phyloP scores from a whole-genome alignment of 2,329 filamentous ascomycete genomes.

The Xylaria sp. region DNA sequence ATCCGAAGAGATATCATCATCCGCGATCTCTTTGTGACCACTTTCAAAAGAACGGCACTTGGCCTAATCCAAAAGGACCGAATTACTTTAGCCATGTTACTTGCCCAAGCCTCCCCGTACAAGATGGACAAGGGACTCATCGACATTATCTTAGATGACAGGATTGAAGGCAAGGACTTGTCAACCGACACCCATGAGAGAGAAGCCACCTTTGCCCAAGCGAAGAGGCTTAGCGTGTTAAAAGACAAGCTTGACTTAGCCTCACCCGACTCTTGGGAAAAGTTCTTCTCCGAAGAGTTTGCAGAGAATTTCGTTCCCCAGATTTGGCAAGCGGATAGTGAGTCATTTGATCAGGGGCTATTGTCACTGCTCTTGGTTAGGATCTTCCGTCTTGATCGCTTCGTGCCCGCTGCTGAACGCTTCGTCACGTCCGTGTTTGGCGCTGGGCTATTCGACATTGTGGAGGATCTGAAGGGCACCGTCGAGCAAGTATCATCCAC shows the following conservation, averaged over 20 bases:
- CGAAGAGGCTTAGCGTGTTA: slow-evolving; percentile 73
- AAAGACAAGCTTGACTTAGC: slow-evolving; percentile 73
- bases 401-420: slow-evolving; percentile 90
- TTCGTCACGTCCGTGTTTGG: slow-evolving; percentile 90
- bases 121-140: slow-evolving; percentile 91
- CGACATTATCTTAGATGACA: slow-evolving; percentile 82
- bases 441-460: slow-evolving; percentile 77
- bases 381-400: slow-evolving; percentile 91
- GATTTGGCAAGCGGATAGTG: slow-evolving; percentile 70
- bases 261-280: slow-evolving; percentile 71
- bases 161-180: slow-evolving; percentile 76
- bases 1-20: slow-evolving; percentile 87
- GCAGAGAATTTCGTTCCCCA: slow-evolving; percentile 83
- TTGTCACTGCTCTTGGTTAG: slow-evolving; percentile 89
- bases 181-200: slow-evolving; percentile 69
- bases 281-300: slow-evolving; percentile 83
- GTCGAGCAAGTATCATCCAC: slow-evolving; percentile 83
- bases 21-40: slow-evolving; percentile 86
- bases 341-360: slow-evolving; percentile 76
- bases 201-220: slow-evolving; percentile 71
- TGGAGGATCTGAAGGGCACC: slow-evolving; percentile 84
- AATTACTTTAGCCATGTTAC: slow-evolving; percentile 90
- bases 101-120: slow-evolving; percentile 95
- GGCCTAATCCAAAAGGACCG: slow-evolving; percentile 92
- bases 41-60: slow-evolving; percentile 92